Conservation (phyloP, 805 yeast genomes). For the Torulaspora gathmanii region DNA sequence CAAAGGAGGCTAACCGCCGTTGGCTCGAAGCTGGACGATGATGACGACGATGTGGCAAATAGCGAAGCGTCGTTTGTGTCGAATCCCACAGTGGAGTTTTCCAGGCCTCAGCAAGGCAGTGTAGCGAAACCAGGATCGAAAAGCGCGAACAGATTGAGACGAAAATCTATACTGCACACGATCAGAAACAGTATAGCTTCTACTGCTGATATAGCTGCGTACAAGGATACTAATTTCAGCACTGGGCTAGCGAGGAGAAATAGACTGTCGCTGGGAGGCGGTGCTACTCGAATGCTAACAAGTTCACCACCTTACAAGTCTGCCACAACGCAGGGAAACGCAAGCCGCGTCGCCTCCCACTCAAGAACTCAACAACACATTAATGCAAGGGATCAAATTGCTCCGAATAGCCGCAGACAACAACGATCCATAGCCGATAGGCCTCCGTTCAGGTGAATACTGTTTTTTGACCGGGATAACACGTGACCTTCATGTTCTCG, state of each 20-base stretch:
- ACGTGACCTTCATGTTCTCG: constrained; percentile 1
- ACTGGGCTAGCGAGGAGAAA: constrained; percentile 2
- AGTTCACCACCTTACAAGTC: constrained; percentile 7
- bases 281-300: constrained; percentile 17
- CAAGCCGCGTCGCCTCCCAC: constrained; percentile 7
- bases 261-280: constrained; percentile 17
- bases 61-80: constrained; percentile 36
- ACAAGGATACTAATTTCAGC: constrained; percentile 1
- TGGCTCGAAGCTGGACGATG: constrained; percentile 5
- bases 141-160: constrained; percentile 22
- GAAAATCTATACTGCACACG: constrained; percentile 34
- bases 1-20: constrained; percentile 1
- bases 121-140: constrained; percentile 5
- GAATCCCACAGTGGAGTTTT: constrained; percentile 23
- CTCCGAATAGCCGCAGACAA: constrained; percentile 3
- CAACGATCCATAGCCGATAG: constrained; percentile 12
- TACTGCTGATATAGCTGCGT: constrained; percentile 10
- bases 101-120: constrained; percentile 4
- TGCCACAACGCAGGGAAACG: constrained; percentile 4
- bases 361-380: background rate
- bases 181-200: constrained; percentile 29
- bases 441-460: constrained; percentile 27
- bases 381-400: background rate
- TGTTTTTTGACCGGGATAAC: background rate
- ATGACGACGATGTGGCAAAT: constrained; percentile 26